phyloP scores from a whole-genome alignment of 1,284 basidiomycete genomes.

The Melampsora americana region DNA sequence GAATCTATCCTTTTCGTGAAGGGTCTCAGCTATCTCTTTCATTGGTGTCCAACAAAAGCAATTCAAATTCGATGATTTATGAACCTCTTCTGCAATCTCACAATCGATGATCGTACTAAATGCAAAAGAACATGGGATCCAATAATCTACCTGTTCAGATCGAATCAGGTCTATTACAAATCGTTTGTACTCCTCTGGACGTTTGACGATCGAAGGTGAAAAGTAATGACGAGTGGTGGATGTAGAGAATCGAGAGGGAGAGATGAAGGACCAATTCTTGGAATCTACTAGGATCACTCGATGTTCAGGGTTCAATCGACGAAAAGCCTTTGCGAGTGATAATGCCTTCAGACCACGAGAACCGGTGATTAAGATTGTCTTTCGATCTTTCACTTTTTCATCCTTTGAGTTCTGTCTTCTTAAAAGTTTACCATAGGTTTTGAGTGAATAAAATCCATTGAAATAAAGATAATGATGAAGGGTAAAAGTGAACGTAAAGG shows the following conservation, averaged over 20 bases:
- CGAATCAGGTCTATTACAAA: not conserved
- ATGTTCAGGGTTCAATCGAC: not conserved
- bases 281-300: not conserved
- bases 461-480: constrained; percentile 1
- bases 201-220: not conserved
- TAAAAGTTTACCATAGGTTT: not conserved
- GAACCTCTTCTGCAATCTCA: not conserved
- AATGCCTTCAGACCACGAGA: not conserved
- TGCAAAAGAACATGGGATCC: not conserved
- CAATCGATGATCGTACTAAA: not conserved
- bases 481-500: not conserved
- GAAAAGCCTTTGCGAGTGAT: not conserved
- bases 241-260: not conserved
- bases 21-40: not conserved
- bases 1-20: not conserved
- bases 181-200: not conserved
- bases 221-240: not conserved
- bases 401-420: not conserved
- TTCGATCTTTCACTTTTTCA: not conserved
- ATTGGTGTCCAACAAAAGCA: not conserved
- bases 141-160: not conserved
- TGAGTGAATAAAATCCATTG: not conserved
- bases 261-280: not conserved
- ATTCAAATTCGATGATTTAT: not conserved
- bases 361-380: not conserved